These are phyloP conservation scores for Picochlorum sp. DNA, from an alignment of 139 green algal genomes.

Conservation along the genomic window DNA sequence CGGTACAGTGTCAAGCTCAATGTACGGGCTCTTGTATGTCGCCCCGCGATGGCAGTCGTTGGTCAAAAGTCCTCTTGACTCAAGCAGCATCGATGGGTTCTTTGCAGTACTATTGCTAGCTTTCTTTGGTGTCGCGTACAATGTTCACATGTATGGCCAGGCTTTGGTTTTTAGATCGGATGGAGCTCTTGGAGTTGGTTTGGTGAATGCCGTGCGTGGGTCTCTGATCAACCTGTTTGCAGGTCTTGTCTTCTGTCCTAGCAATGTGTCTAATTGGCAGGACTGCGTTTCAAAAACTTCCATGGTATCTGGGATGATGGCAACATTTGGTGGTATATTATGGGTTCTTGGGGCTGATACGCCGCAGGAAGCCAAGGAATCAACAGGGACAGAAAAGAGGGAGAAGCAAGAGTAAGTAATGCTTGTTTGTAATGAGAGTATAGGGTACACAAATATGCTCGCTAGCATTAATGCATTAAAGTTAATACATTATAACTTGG, in stretches of 20 bases:
- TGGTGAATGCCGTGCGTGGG: conserved; percentile 31
- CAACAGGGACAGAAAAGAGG: background rate
- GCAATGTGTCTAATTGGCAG: background rate
- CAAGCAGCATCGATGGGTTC: background rate
- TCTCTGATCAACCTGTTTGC: conserved; percentile 17
- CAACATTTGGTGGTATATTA: conserved; percentile 5
- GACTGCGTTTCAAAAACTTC: background rate
- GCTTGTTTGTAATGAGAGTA: too few relatives aligned
- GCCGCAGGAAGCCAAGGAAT: background rate
- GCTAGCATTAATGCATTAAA: too few relatives aligned
- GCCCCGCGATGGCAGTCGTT: conserved; percentile 10
- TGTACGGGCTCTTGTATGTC: conserved; percentile 26
- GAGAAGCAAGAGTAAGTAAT: too few relatives aligned
- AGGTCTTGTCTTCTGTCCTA: conserved; percentile 18
- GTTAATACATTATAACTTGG: background rate
- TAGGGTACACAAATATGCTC: too few relatives aligned
- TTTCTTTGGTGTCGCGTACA: conserved; percentile 23
- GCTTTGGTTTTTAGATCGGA: conserved; percentile 22
- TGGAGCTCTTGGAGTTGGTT: conserved; percentile 29
- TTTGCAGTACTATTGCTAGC: conserved; percentile 6
- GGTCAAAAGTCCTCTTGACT: conserved; percentile 7
- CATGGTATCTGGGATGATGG: conserved; percentile 4
- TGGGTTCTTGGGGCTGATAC: conserved; percentile 2
- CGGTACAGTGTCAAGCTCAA: conserved; percentile 5
- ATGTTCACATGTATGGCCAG: conserved; percentile 34